These are phyloP conservation scores for Aspergillus sp. DNA, from an alignment of 2,329 filamentous ascomycete species.

Conservation along the genomic window DNA sequence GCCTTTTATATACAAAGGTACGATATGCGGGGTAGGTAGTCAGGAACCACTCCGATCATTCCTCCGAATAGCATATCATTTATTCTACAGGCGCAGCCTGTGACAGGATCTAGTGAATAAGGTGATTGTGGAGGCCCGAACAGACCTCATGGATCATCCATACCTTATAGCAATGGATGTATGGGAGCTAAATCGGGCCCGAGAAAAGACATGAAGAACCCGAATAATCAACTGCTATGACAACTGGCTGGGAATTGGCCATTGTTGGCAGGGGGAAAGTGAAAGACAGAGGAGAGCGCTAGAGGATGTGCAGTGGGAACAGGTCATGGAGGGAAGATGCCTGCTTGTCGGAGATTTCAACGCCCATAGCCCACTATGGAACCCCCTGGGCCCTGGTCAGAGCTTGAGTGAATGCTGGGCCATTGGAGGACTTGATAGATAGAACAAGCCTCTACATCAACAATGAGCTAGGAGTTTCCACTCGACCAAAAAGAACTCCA, in stretches of 20 bases:
- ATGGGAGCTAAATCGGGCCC: neutral
- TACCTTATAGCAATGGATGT: neutral
- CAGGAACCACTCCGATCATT: too few species aligned
- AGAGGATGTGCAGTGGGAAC: neutral
- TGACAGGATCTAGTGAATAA: neutral
- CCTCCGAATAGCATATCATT: too few species aligned
- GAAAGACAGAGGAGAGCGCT: neutral
- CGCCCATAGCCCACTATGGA: neutral
- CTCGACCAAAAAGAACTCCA: neutral
- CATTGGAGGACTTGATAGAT: neutral
- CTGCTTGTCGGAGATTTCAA: neutral
- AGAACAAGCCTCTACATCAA: neutral
- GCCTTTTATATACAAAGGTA: too few species aligned
- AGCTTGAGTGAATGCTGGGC: neutral
- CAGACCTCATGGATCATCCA: neutral
- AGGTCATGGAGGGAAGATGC: neutral
- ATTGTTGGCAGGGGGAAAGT: neutral
- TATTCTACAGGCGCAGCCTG: too few species aligned
- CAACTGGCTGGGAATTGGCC: neutral
- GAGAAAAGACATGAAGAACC: neutral
- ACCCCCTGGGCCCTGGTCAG: neutral
- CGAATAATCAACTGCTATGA: neutral
- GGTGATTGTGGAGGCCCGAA: neutral
- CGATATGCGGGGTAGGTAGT: too few species aligned
- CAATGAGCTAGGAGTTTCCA: neutral